Evolutionary conservation across 2,329 filamentous ascomycete species (phyloP).

Genomic region (Fusarium equiseti): DNA sequence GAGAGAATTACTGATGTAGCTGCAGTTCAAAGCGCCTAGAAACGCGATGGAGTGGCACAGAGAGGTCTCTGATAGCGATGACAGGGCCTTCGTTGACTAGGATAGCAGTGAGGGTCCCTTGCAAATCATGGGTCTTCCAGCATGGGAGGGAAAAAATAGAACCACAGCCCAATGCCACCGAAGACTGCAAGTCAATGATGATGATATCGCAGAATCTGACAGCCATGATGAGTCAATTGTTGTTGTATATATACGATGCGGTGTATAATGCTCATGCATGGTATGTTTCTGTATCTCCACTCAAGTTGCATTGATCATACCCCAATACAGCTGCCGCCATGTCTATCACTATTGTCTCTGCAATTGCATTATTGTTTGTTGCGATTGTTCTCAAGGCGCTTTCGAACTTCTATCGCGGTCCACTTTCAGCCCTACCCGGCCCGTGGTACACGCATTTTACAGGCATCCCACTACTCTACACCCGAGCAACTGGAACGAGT

Average conservation of each 20-base stretch:
- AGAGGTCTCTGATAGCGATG: not conserved
- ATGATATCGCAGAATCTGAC: not conserved
- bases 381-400: not conserved
- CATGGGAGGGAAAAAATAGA: not conserved
- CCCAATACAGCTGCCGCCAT: not conserved
- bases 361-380: not conserved
- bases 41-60: not conserved
- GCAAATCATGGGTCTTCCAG: not conserved
- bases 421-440: constrained; percentile 3
- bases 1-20: not conserved
- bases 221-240: too few relatives aligned
- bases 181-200: not conserved
- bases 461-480: not conserved
- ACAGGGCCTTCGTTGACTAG: not conserved
- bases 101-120: not conserved
- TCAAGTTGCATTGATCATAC: not conserved
- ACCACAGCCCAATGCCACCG: not conserved
- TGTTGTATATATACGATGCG: not conserved
- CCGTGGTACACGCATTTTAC: constrained; percentile 16
- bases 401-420: not conserved
- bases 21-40: not conserved
- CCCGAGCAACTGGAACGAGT: constrained; percentile 8
- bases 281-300: not conserved
- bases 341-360: not conserved
- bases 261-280: not conserved